These are phyloP conservation scores for Talaromyces verruculosus DNA, from an alignment of 2,329 filamentous ascomycete species.

Conservation along the genomic window DNA sequence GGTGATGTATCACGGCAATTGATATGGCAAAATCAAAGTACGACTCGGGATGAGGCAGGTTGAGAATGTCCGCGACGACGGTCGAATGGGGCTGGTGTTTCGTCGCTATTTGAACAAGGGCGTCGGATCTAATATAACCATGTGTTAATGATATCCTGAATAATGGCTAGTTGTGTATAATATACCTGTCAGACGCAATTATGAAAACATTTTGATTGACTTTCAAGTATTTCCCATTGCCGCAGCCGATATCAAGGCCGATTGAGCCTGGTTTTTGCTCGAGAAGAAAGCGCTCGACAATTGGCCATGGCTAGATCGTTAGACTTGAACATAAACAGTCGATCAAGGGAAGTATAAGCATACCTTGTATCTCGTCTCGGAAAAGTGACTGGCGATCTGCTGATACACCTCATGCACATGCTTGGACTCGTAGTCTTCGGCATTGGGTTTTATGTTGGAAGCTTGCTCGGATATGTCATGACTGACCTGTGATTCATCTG, in stretches of 20 bases:
- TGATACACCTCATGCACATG: constrained; percentile 92
- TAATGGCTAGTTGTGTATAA: constrained; percentile 1
- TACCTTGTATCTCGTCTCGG: constrained; percentile 62
- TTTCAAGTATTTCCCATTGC: constrained; percentile 91
- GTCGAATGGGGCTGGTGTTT: constrained; percentile 64
- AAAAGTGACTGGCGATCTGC: constrained; percentile 52
- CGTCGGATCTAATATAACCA: constrained; percentile 52
- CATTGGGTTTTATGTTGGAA: constrained; percentile 4
- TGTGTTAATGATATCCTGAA: neutral
- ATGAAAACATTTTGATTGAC: constrained; percentile 78
- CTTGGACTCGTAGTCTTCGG: constrained; percentile 67
- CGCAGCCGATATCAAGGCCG: constrained; percentile 89
- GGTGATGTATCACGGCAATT: constrained; percentile 91
- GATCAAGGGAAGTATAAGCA: constrained; percentile 23
- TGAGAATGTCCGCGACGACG: constrained; percentile 76
- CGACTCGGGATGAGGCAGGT: constrained; percentile 69
- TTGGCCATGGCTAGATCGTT: constrained; percentile 73
- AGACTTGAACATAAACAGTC: neutral
- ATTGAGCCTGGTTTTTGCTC: constrained; percentile 67
- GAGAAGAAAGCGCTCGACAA: constrained; percentile 76
- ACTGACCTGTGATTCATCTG: neutral
- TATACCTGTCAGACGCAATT: constrained; percentile 78
- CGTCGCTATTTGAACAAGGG: constrained; percentile 58
- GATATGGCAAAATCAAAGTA: constrained; percentile 85
- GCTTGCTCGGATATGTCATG: neutral